A percentile compares a stretch with the other conserved stretches of the same genome.
Conservation (phyloP, 768 basidiomycete species). For the Auricularia heimuer region DNA sequence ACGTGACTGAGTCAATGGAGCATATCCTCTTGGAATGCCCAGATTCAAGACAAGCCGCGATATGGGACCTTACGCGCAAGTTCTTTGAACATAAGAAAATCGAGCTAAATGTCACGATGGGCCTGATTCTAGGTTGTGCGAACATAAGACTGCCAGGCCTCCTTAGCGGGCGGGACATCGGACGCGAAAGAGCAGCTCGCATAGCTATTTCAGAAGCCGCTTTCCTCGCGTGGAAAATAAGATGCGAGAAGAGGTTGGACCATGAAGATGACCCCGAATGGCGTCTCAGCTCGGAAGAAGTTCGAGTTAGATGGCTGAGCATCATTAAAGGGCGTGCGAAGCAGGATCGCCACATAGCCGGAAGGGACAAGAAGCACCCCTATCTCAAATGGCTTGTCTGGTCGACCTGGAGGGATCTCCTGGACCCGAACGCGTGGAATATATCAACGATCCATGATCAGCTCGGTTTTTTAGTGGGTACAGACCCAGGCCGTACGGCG, state of each 20-base stretch:
- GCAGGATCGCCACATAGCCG: no score
- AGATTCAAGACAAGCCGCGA: slow-evolving; percentile 9
- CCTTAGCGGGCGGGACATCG: not conserved
- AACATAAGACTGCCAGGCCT: not conserved
- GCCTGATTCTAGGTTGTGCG: not conserved
- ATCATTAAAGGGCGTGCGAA: no score
- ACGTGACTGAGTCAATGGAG: slow-evolving; percentile 10
- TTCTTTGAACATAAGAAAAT: slow-evolving; percentile 2
- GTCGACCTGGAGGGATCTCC: no score
- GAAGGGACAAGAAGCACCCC: no score
- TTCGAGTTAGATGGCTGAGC: no score
- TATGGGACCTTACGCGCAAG: slow-evolving; percentile 9
- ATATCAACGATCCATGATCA: no score
- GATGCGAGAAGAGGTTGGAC: not conserved
- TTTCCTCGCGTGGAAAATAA: not conserved
- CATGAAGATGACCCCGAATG: not conserved
- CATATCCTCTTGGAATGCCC: slow-evolving; percentile 17
- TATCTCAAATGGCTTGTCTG: no score
- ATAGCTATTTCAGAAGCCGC: not conserved
- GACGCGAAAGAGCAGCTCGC: not conserved
- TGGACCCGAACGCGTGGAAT: no score
- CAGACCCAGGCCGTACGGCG: no score
- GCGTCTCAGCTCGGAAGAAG: not conserved
- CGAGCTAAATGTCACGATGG: not conserved
- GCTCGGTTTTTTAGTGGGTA: no score